phyloP scores from a whole-genome alignment of 805 yeast genomes.

The Saturnispora kantuleensis region DNA sequence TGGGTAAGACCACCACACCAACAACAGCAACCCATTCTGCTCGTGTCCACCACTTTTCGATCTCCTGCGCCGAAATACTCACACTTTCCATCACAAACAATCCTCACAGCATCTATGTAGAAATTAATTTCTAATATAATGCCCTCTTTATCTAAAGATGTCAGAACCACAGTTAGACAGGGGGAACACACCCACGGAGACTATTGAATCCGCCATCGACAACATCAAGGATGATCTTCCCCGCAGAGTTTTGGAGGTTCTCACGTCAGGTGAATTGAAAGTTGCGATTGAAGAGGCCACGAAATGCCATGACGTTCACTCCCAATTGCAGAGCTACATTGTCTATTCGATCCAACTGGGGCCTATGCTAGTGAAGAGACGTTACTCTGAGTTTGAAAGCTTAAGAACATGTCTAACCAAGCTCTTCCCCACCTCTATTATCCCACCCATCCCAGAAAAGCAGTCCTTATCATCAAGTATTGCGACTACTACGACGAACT shows the following conservation, averaged over 20 bases:
- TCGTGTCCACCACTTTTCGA: constrained; percentile 14
- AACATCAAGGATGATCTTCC: constrained; percentile 9
- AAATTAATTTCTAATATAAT: neutral
- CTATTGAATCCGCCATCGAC: neutral
- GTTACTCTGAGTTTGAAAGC: constrained; percentile 89
- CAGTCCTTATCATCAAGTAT: constrained; percentile 42
- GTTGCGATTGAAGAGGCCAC: constrained; percentile 65
- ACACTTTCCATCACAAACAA: neutral
- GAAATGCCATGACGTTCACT: constrained; percentile 69
- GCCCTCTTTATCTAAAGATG: constrained; percentile 5
- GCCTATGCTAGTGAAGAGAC: constrained; percentile 54
- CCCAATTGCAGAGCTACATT: constrained; percentile 39
- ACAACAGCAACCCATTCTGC: constrained; percentile 10
- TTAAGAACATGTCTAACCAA: constrained; percentile 61
- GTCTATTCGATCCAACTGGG: constrained; percentile 73
- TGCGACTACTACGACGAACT: constrained; percentile 23
- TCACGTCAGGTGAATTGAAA: constrained; percentile 11
- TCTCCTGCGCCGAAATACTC: constrained; percentile 8
- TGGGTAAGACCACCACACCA: constrained; percentile 14
- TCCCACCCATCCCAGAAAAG: constrained; percentile 92
- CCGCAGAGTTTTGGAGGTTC: constrained; percentile 19
- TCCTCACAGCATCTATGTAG: constrained; percentile 4
- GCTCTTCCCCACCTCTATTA: constrained; percentile 67
- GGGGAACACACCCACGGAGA: no score
- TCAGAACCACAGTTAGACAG: constrained; percentile 14